Percentiles rank a stretch among this genome's conserved stretches.
Evolutionary conservation across 768 basidiomycete genomes (phyloP).

Genomic region (Neoboletus brunneissimus): DNA sequence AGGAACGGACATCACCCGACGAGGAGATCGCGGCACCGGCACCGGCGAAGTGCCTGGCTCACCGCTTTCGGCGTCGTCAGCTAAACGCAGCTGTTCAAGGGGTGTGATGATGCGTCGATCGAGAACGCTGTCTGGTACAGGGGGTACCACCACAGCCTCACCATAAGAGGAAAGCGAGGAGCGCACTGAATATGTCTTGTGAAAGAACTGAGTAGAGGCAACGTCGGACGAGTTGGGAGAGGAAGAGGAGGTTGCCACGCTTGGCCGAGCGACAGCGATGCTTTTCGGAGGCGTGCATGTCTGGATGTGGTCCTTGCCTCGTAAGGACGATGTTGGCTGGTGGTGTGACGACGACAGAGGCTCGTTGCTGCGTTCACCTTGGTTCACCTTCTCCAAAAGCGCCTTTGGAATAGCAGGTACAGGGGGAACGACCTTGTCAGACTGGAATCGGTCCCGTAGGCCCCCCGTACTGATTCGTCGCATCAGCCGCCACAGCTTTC

Average conservation of each 20-base stretch:
- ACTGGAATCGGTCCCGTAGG: constrained; percentile 48
- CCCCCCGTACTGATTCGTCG: constrained; percentile 67
- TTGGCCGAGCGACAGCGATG: constrained; percentile 34
- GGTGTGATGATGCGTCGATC: constrained; percentile 55
- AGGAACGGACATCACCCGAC: constrained; percentile 22
- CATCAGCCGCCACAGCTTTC: constrained; percentile 64
- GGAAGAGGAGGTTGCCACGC: constrained; percentile 54
- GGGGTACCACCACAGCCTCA: constrained; percentile 42
- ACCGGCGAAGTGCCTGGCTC: neutral
- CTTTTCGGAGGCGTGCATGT: constrained; percentile 5
- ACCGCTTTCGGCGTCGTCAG: constrained; percentile 16
- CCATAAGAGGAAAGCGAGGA: constrained; percentile 61
- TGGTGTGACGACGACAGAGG: constrained; percentile 7
- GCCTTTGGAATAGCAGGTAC: constrained; percentile 59
- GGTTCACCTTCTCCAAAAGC: constrained; percentile 17
- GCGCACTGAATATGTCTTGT: constrained; percentile 43
- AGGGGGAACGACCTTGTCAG: constrained; percentile 43
- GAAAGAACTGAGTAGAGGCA: constrained; percentile 52
- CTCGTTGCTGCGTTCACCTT: constrained; percentile 2
- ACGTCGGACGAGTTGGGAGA: constrained; percentile 61
- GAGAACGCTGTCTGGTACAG: constrained; percentile 34
- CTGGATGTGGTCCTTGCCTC: constrained; percentile 4
- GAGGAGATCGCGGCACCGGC: constrained; percentile 12
- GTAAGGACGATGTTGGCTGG: constrained; percentile 2
- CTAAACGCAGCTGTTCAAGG: constrained; percentile 47